Evolutionary conservation across 139 green algal genomes (phyloP).

Genomic region (Chlorella sp.): DNA sequence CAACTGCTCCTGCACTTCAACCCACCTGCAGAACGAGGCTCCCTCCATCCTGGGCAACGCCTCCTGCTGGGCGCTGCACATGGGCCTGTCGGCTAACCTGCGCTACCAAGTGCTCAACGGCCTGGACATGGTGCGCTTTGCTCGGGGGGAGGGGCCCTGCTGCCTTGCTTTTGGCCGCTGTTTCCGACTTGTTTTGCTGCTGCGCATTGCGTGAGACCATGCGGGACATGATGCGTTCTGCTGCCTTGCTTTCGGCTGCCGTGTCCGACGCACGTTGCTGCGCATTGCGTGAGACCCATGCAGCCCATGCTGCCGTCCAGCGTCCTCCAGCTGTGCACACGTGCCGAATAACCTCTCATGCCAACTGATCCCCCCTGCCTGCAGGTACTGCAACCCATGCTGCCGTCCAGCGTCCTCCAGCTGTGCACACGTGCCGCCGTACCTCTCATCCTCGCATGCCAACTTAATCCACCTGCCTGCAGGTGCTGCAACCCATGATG

Average conservation of each 20-base stretch:
- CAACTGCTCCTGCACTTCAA: neutral
- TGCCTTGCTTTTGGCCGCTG: neutral
- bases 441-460: too few species aligned
- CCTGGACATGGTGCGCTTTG: constrained; percentile 85
- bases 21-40: constrained; percentile 72
- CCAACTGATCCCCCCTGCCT: too few species aligned
- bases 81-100: constrained; percentile 91
- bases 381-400: too few species aligned
- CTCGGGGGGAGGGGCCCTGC: neutral
- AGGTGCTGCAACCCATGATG: constrained; percentile 60
- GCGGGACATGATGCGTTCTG: neutral
- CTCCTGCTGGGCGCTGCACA: constrained; percentile 87
- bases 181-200: too few species aligned
- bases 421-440: too few species aligned
- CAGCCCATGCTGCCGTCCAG: too few species aligned
- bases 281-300: too few species aligned
- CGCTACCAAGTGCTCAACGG: constrained; percentile 95
- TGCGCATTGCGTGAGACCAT: too few species aligned
- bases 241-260: neutral
- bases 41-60: constrained; percentile 88
- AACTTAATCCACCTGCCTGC: neutral
- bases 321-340: too few species aligned
- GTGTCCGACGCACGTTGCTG: too few species aligned
- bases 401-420: too few species aligned
- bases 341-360: too few species aligned